A percentile compares a stretch with the other conserved stretches of the same genome.
phyloP scores from a whole-genome alignment of 805 yeast species.

The Yarrowia deformans region DNA sequence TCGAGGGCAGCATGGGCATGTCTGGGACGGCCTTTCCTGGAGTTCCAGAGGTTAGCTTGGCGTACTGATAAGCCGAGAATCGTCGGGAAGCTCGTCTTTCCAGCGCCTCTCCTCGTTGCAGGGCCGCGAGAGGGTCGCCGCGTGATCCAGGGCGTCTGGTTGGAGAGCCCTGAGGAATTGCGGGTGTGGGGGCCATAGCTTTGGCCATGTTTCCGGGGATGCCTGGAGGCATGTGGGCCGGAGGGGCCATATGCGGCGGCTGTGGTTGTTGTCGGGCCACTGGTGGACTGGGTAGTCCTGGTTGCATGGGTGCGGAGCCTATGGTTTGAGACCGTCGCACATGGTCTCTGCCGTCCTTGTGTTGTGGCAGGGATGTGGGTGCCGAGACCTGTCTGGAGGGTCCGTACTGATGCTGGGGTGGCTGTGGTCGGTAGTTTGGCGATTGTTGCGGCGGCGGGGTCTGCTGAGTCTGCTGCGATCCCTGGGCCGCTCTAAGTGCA shows the following conservation, averaged over 20 bases:
- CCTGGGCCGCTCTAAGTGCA: conserved; percentile 52
- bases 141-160: conserved; percentile 29
- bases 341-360: conserved; percentile 25
- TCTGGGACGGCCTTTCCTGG: conserved; percentile 45
- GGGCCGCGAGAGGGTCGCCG: conserved; percentile 70
- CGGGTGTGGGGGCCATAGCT: background rate
- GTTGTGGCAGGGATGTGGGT: conserved; percentile 24
- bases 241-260: conserved; percentile 25
- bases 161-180: conserved; percentile 19
- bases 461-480: background rate
- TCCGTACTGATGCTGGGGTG: conserved; percentile 32
- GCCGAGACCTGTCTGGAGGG: conserved; percentile 34
- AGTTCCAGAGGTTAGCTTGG: conserved; percentile 64
- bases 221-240: conserved; percentile 8
- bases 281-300: conserved; percentile 19
- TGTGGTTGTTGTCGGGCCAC: conserved; percentile 9
- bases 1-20: conserved; percentile 45
- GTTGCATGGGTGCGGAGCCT: conserved; percentile 21
- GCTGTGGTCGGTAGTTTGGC: conserved; percentile 24
- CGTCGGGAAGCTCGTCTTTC: conserved; percentile 94
- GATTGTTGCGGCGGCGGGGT: conserved; percentile 1
- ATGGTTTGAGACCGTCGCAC: conserved; percentile 33
- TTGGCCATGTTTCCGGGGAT: conserved; percentile 5
- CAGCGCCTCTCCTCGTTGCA: conserved; percentile 82
- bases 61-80: conserved; percentile 91